A percentile compares a stretch with the other conserved stretches of the same genome.
Evolutionary conservation across 495 filamentous ascomycete species (phyloP).

Genomic region (Sabuloglossum arenarium): DNA sequence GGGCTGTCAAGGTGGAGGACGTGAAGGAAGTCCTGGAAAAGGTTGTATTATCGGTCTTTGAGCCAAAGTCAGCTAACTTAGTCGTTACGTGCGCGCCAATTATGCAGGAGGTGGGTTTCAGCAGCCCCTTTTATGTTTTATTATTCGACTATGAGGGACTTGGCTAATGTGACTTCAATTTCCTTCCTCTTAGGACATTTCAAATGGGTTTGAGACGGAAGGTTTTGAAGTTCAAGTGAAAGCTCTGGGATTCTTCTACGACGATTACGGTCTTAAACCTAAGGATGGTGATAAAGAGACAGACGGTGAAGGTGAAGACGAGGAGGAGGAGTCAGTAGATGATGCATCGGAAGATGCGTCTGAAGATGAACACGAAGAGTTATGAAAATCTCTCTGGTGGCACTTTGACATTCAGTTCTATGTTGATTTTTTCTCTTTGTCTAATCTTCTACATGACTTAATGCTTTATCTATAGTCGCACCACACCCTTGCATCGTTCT

Average conservation of each 20-base stretch:
- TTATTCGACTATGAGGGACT: background rate
- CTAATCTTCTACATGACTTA: background rate
- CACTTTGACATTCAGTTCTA: no score
- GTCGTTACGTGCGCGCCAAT: slow-evolving; percentile 75
- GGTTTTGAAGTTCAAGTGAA: slow-evolving; percentile 64
- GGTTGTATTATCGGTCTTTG: slow-evolving; percentile 59
- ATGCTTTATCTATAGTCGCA: background rate
- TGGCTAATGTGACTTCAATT: background rate
- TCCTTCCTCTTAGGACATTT: slow-evolving; percentile 31
- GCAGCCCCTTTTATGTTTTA: slow-evolving; percentile 5
- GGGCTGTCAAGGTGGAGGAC: slow-evolving; percentile 54
- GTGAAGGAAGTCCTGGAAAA: slow-evolving; percentile 55
- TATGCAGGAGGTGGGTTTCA: slow-evolving; percentile 52
- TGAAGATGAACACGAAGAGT: no score
- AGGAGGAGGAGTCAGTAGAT: slow-evolving; percentile 17
- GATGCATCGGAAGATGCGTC: background rate
- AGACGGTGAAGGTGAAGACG: slow-evolving; percentile 27
- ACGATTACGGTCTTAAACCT: slow-evolving; percentile 69
- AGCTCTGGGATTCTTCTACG: slow-evolving; percentile 61
- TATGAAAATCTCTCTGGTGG: background rate
- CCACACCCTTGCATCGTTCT: background rate
- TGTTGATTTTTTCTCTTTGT: background rate
- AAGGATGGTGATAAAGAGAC: slow-evolving; percentile 46
- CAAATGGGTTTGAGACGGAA: slow-evolving; percentile 44
- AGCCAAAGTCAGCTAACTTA: slow-evolving; percentile 53